These are phyloP conservation scores for Penicillium subrubescens DNA, from an alignment of 495 filamentous ascomycete species.

Conservation along the genomic window DNA sequence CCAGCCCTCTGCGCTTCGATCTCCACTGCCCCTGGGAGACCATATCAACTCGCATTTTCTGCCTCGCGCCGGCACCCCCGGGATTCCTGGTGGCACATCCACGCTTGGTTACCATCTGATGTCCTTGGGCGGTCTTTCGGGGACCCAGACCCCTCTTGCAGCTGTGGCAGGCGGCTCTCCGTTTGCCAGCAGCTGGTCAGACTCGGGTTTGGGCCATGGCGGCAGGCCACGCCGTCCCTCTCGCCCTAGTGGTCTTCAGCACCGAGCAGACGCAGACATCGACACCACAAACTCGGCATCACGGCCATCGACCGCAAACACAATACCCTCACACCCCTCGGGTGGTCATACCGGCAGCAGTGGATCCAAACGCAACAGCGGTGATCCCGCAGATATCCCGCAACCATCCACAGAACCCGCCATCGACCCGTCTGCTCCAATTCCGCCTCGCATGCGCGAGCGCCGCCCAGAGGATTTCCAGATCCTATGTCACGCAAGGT, in stretches of 20 bases:
- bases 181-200: slow-evolving; percentile 55
- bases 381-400: slow-evolving; percentile 22
- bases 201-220: slow-evolving; percentile 28
- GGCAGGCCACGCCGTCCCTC: slow-evolving; percentile 20
- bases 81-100: slow-evolving; percentile 82
- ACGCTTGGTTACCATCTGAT: slow-evolving; percentile 90
- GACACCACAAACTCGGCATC: slow-evolving; percentile 42
- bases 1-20: slow-evolving; percentile 41
- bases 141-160: slow-evolving; percentile 82
- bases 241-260: slow-evolving; percentile 17
- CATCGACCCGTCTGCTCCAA: slow-evolving; percentile 34
- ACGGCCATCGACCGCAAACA: slow-evolving; percentile 48
- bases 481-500: slow-evolving; percentile 84
- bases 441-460: slow-evolving; percentile 45
- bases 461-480: slow-evolving; percentile 69
- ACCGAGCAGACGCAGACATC: slow-evolving; percentile 32
- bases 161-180: slow-evolving; percentile 75
- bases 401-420: slow-evolving; percentile 31
- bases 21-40: slow-evolving; percentile 44
- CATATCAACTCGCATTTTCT: slow-evolving; percentile 67
- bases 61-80: slow-evolving; percentile 66
- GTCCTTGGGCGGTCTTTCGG: slow-evolving; percentile 70
- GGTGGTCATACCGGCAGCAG: slow-evolving; percentile 32
- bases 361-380: slow-evolving; percentile 28
- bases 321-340: slow-evolving; percentile 36